Evolutionary conservation across 768 basidiomycete species (phyloP).

Genomic region (Polyporus arcularius): DNA sequence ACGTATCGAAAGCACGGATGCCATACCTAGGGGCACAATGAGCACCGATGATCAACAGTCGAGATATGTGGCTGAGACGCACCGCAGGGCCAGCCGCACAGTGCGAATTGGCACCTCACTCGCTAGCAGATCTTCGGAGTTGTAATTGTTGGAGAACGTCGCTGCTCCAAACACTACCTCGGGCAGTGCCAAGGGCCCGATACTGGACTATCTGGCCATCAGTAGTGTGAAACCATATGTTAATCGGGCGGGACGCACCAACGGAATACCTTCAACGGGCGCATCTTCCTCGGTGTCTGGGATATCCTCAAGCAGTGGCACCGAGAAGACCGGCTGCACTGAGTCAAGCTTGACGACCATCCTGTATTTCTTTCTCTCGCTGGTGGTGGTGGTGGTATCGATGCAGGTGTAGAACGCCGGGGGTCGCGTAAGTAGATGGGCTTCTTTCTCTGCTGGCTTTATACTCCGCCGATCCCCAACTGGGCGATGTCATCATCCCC

Average conservation of each 20-base stretch:
- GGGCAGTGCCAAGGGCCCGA: slow-evolving; percentile 40
- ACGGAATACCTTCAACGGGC: slow-evolving; percentile 32
- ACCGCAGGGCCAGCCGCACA: slow-evolving; percentile 78
- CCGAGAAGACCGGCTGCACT: slow-evolving; percentile 39
- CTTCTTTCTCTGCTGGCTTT: not conserved
- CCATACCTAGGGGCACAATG: slow-evolving; percentile 58
- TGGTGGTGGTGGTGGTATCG: not conserved
- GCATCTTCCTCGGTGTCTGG: slow-evolving; percentile 45
- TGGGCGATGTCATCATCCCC: not conserved
- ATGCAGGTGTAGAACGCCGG: not conserved
- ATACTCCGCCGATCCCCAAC: not conserved
- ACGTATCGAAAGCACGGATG: slow-evolving; percentile 79
- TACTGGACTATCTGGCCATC: slow-evolving; percentile 28
- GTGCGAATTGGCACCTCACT: slow-evolving; percentile 62
- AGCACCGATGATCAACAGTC: too few species aligned
- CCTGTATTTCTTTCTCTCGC: not conserved
- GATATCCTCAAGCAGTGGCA: slow-evolving; percentile 42
- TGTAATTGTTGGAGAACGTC: slow-evolving; percentile 68
- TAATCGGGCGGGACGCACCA: slow-evolving; percentile 33
- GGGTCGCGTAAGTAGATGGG: slow-evolving; percentile 3
- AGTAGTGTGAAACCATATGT: not conserved
- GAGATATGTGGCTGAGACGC: slow-evolving; percentile 15
- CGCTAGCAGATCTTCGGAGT: slow-evolving; percentile 55
- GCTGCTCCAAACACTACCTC: slow-evolving; percentile 73
- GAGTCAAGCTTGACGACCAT: slow-evolving; percentile 47